Evolutionary conservation across 148 eudicot species (phyloP).

Genomic region (Rhododendron ferrugineum): DNA sequence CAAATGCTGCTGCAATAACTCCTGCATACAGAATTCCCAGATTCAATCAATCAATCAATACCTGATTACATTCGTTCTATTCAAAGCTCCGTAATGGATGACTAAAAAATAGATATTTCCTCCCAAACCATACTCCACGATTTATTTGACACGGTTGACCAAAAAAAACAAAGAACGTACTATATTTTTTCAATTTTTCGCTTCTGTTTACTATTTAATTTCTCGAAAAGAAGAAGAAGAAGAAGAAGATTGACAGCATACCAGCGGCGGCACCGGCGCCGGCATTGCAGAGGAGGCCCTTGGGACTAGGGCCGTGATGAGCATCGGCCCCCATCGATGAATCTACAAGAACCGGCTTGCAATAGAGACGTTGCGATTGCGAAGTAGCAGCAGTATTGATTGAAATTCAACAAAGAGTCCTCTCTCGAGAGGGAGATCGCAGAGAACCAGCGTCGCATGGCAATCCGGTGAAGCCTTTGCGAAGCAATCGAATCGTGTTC

Average conservation of each 20-base stretch:
- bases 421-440: conserved; percentile 48
- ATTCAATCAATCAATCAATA: background rate
- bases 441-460: conserved; percentile 70
- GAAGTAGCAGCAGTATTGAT: background rate
- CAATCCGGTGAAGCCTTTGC: conserved; percentile 28
- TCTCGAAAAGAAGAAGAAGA: background rate
- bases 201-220: background rate
- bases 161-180: background rate
- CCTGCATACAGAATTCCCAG: conserved; percentile 34
- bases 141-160: background rate
- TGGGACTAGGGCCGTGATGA: conserved; percentile 47
- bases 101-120: background rate
- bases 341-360: conserved; percentile 6
- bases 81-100: background rate
- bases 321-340: conserved; percentile 32
- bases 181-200: background rate
- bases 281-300: conserved; percentile 69
- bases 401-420: conserved; percentile 29
- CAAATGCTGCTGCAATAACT: conserved; percentile 98
- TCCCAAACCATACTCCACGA: background rate
- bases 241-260: conserved; percentile 8
- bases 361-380: background rate
- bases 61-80: background rate
- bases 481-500: background rate
- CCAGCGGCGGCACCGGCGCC: conserved; percentile 94